Evolutionary conservation across 2,329 filamentous ascomycete species (phyloP).

Genomic region (Beauveria sp.): DNA sequence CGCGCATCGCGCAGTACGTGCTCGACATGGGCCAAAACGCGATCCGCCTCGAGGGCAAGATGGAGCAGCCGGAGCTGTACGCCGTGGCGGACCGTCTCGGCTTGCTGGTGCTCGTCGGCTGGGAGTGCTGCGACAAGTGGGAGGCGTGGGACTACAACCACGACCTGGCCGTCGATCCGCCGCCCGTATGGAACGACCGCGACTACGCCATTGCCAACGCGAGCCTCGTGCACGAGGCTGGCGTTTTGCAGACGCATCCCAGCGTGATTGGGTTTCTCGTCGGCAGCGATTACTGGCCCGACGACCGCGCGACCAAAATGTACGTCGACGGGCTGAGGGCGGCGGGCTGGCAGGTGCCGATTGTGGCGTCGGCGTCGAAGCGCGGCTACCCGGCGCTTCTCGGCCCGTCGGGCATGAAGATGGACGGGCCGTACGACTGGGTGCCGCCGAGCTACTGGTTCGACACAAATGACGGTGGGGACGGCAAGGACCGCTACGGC

Average conservation of each 20-base stretch:
- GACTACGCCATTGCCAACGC: constrained; percentile 49
- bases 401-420: constrained; percentile 54
- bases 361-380: constrained; percentile 50
- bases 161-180: constrained; percentile 33
- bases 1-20: constrained; percentile 42
- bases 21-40: constrained; percentile 58
- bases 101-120: constrained; percentile 54
- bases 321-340: constrained; percentile 43
- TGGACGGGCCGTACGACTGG: constrained; percentile 61
- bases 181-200: constrained; percentile 36
- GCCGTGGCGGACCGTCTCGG: constrained; percentile 51
- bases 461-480: constrained; percentile 27
- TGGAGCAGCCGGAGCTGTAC: constrained; percentile 55
- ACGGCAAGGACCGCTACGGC: constrained; percentile 33
- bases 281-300: constrained; percentile 57
- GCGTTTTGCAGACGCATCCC: constrained; percentile 53
- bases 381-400: constrained; percentile 44
- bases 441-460: constrained; percentile 60
- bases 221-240: constrained; percentile 52
- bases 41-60: constrained; percentile 55
- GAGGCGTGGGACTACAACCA: constrained; percentile 56
- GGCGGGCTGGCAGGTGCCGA: constrained; percentile 48
- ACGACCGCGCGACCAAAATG: constrained; percentile 45
- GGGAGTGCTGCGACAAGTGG: constrained; percentile 64
- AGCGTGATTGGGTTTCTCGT: constrained; percentile 51